Base-by-base conservation (phyloP, 202 grass and related monocot species). In the Panicum hallii region DNA sequence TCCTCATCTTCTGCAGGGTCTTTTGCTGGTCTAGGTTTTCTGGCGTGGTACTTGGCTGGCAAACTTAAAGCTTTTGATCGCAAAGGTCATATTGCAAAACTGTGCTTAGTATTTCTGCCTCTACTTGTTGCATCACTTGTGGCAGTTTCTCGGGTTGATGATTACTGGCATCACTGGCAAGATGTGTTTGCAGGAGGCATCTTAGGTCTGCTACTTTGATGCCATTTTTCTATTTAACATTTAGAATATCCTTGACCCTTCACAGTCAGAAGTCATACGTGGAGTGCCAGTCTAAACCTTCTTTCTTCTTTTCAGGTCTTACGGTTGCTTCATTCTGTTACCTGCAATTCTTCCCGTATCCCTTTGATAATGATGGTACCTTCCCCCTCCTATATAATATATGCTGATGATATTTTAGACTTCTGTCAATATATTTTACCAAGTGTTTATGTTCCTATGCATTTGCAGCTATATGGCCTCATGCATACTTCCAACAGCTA, bases 151-250 rank as follows among this genome's bases (percentile, higher is more conserved):
- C 88, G 92, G 47, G 90, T 97, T 70, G 92, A 97, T 83, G 92
- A 97, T 87, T 97, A 97, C 67, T 94, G 94, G 94, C 94, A 97
- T 87, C 94, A 97, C 46, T 97, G 94, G 94, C 92, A 97, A 85
- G 94, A 94, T 78, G 92, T 97, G 50, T 92, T 97, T 83, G 88
- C 90, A 60, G 94, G 92, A 78, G 90, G 83, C 62, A 85, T 82
- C 60, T 32, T 97, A 87, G 94, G 92, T 97, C 80, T 86, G 40
- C 78, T 57, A 44, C 32, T 84, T 70, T 67, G 48, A 23, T 68
- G 53, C 20, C 13, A 22, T 80, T 60, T 62, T 77, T 50, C 48
- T 71, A 53, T 34, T 53, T 23, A 32, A 43, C 11, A 68, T 60
- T 78, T 50, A 43, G 22, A 23, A 66, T 14, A 32, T 66, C 36